Base-by-base conservation (phyloP, 257 asterid species). In the Lavandula angustifolia region DNA sequence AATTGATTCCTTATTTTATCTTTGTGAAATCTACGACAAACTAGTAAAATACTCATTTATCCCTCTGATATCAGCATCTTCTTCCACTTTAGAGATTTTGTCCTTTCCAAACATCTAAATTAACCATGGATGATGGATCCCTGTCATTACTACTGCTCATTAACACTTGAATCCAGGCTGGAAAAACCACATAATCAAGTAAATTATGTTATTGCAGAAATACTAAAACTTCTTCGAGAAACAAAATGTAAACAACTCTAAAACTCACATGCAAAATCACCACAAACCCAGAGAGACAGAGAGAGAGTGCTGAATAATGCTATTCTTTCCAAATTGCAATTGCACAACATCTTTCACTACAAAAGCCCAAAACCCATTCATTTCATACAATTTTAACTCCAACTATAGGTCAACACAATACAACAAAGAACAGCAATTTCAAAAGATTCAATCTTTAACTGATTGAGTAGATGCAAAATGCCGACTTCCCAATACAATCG, bases 371-470 rank as follows among this genome's bases (percentile, higher is more conserved):
- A 37, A 57, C 3, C 14, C 42, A 35, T 35, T 16, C 1, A 35
- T 37, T 37, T 17, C 63, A n/a, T 14, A 34, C 11, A 57, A 16
- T 37, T 1, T 58, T 11, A 38, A 64, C 12, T 53, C 52, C 18
- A 43, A 65, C 4, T 22, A 12, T 1, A 37, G 42, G 38, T 22
- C 27, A 22, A 22, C n/a, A 64, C 61, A 38, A 40, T 3, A 37
- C 40, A 64, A 31, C 17, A 66, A 47, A 31, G 11, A 6, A 32
- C 29, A 4, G 5, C 1, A 7, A 43, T 6, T 40, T 32, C 12
- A 35, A 55, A 63, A 55, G 54, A 54, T 33, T 18, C 31, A 46
- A 60, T 60, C 57, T 51, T 60, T 32, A 53, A 18, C 48, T 10
- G 0, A 17, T 8, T 13, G 10, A 60, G n/a, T n/a, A 13, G 4